A percentile compares a stretch with the other conserved stretches of the same genome.
These are phyloP conservation scores for Luffa acutangula DNA, from an alignment of 306 rosid species.

Conservation along the genomic window DNA sequence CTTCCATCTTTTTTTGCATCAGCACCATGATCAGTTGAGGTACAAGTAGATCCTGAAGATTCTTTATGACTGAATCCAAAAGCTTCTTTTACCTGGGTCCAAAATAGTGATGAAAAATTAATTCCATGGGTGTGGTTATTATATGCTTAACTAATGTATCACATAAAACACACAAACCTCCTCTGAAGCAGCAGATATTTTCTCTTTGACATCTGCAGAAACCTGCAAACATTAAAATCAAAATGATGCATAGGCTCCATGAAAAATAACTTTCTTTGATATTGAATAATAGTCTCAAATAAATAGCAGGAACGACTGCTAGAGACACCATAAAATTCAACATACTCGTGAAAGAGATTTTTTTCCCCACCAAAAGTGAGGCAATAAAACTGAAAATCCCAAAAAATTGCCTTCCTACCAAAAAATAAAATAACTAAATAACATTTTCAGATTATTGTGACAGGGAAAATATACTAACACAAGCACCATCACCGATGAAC, in stretches of 20 bases:
- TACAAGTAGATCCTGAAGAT: slow-evolving; percentile 37
- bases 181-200: slow-evolving; percentile 70
- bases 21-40: slow-evolving; percentile 37
- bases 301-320: background rate
- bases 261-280: background rate
- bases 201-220: slow-evolving; percentile 72
- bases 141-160: slow-evolving; percentile 5
- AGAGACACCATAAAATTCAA: background rate
- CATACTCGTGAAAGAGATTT: background rate
- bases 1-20: slow-evolving; percentile 24
- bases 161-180: slow-evolving; percentile 43
- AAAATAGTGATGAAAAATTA: background rate
- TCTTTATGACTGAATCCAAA: slow-evolving; percentile 59
- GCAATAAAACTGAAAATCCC: background rate
- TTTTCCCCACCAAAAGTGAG: background rate
- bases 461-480: background rate
- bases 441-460: background rate
- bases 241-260: background rate
- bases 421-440: background rate
- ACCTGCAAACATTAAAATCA: slow-evolving; percentile 29
- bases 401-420: background rate
- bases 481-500: background rate
- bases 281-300: background rate
- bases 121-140: background rate
- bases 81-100: slow-evolving; percentile 62